These are phyloP conservation scores for Neopestalotiopsis sp. DNA, from an alignment of 2,329 filamentous ascomycete species.

Conservation along the genomic window DNA sequence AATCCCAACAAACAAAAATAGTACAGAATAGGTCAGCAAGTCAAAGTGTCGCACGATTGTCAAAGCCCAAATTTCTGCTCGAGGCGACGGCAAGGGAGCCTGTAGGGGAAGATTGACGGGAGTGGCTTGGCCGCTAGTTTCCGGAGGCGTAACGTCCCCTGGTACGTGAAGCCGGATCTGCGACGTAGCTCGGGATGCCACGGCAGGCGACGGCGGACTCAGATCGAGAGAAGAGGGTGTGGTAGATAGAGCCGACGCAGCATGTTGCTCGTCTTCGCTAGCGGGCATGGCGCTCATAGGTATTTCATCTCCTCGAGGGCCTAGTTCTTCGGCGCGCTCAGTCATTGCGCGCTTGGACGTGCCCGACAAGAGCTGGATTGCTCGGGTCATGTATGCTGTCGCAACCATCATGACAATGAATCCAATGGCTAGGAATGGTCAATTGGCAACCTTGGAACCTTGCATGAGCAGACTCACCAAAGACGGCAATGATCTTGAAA, in stretches of 20 bases:
- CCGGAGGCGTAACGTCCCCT: conserved; percentile 4
- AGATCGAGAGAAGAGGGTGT: conserved; percentile 18
- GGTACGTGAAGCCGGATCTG: conserved; percentile 18
- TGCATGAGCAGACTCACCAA: conserved; percentile 46
- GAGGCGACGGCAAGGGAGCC: conserved; percentile 47
- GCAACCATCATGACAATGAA: conserved; percentile 58
- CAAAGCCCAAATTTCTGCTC: conserved; percentile 56
- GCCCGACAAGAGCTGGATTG: conserved; percentile 56
- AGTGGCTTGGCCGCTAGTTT: conserved; percentile 8
- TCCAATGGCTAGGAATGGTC: conserved; percentile 51
- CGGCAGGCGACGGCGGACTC: conserved; percentile 26
- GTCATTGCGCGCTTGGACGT: conserved; percentile 57
- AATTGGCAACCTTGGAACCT: not conserved
- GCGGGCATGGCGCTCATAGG: conserved; percentile 42
- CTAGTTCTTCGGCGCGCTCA: conserved; percentile 58
- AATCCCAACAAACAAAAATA: conserved; percentile 58
- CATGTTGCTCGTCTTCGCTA: conserved; percentile 23
- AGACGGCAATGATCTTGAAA: conserved; percentile 64
- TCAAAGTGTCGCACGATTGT: conserved; percentile 52
- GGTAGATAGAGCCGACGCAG: conserved; percentile 19
- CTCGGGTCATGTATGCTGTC: conserved; percentile 60
- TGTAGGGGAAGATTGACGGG: conserved; percentile 36
- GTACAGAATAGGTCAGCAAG: conserved; percentile 45
- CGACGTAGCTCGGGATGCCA: conserved; percentile 16
- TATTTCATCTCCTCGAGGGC: conserved; percentile 50